Base-by-base conservation (phyloP, 345 rosid species). In the Acer yangbiense region DNA sequence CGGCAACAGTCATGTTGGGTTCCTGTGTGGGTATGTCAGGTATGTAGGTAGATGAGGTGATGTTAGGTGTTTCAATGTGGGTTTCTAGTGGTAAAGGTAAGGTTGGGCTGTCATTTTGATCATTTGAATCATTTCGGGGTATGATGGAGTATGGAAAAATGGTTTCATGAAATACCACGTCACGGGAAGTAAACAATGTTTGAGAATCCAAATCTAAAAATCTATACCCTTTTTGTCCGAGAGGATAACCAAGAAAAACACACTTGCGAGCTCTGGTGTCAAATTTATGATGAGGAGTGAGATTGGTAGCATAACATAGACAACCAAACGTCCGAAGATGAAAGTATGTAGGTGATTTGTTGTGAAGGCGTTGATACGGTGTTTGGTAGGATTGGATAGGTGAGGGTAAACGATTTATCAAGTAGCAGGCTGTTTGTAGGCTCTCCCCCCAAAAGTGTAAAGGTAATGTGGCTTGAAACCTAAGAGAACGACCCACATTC, bases 161-260 rank as follows among this genome's bases (percentile, higher is more conserved):
- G 27, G 9, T 17, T 25, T 72, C 43, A 23, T 46, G 20, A 35
- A 57, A 72, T 1, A 16, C 27, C 0, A 72, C 66, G 11, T 72
- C 76, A 1, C 66, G 46, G 8, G 48, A 54, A 1, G 9, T 18
- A 7, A 54, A 7, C 29, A 72, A 18, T 0, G 2, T 9, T 6
- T 27, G 25, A 2, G 13, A 23, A 8, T 2, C 16, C 6, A 41
- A 27, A 20, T 55, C 65, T 6, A 57, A 72, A 7, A 72, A 50
- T 0, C 23, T 66, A 16, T 60, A 72, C 1, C 66, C 66, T 35
- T 72, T 72, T 72, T 72, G 58, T 44, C 23, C 20, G 18, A 11
- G 43, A 4, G 23, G 76, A 21, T 72, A 72, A 8, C 50, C 65
- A 27, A 72, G 44, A 55, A 55, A 72, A 4, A 72, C 17, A 32